phyloP scores from a whole-genome alignment of 2,329 filamentous ascomycete species.

The Paramyrothecium sp. region DNA sequence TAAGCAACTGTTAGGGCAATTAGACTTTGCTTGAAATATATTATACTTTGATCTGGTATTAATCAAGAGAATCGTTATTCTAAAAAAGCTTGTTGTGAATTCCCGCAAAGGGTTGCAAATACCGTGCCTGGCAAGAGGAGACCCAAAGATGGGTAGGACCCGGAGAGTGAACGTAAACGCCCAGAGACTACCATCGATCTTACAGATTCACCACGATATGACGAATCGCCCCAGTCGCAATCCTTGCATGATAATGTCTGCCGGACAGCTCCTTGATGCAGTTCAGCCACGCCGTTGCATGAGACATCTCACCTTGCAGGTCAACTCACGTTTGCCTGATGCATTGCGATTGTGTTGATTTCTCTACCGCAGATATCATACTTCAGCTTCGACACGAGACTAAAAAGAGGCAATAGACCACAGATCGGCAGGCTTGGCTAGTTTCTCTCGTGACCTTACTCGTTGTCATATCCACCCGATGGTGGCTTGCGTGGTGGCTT shows the following conservation, averaged over 20 bases:
- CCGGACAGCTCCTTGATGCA: neutral
- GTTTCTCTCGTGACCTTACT: neutral
- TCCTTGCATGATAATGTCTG: neutral
- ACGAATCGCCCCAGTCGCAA: too few species aligned
- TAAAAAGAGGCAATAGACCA: neutral
- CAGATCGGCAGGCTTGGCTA: neutral
- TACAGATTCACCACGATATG: neutral
- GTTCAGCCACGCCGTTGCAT: neutral
- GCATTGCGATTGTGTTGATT: neutral
- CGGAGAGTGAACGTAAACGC: too few species aligned
- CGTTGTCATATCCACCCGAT: neutral
- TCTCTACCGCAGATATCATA: neutral
- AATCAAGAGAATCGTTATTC: too few species aligned
- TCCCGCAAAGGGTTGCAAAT: too few species aligned
- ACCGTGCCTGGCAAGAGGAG: too few species aligned
- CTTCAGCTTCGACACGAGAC: neutral
- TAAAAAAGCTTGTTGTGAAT: too few species aligned
- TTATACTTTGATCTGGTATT: too few species aligned
- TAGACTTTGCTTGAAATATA: too few species aligned
- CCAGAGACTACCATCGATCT: neutral
- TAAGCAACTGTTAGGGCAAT: neutral
- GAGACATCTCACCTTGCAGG: neutral
- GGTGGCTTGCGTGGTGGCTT: neutral
- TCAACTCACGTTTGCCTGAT: neutral
- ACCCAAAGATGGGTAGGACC: too few species aligned